phyloP scores from a whole-genome alignment of 2,329 filamentous ascomycete genomes.

The Drechslera avenae region DNA sequence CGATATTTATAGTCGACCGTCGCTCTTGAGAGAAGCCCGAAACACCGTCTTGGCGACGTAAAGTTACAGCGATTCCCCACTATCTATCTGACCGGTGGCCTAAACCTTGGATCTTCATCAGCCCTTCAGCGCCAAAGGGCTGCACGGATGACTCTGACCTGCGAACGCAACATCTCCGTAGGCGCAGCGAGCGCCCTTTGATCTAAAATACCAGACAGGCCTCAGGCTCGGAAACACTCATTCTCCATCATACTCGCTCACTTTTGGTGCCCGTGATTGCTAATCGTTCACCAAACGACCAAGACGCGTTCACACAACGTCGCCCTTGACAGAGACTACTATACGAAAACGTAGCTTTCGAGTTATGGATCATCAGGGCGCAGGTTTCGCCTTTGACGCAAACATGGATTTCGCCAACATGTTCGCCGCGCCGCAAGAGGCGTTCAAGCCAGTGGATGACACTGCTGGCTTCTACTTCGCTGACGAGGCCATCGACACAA shows the following conservation, averaged over 20 bases:
- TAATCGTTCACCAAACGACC: conserved; percentile 19
- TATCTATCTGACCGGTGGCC: conserved; percentile 22
- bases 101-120: conserved; percentile 17
- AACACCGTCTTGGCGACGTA: conserved; percentile 12
- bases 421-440: conserved; percentile 29
- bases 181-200: conserved; percentile 30
- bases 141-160: conserved; percentile 25
- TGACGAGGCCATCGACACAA: conserved; percentile 45
- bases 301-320: conserved; percentile 11
- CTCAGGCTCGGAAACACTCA: conserved; percentile 42
- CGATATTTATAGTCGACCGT: background rate
- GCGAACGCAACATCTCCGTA: conserved; percentile 10
- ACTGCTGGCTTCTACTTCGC: conserved; percentile 40
- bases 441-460: conserved; percentile 38
- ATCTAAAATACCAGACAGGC: conserved; percentile 33
- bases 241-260: conserved; percentile 35
- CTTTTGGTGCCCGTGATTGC: conserved; percentile 27
- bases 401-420: conserved; percentile 39
- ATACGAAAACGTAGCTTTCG: conserved; percentile 15
- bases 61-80: conserved; percentile 15
- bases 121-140: conserved; percentile 24
- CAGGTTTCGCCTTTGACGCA: conserved; percentile 40
- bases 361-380: conserved; percentile 35
- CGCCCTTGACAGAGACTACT: conserved; percentile 26
- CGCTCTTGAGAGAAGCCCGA: background rate